Conservation (phyloP, 441 rosid genomes). For the Croton laevigatus region DNA sequence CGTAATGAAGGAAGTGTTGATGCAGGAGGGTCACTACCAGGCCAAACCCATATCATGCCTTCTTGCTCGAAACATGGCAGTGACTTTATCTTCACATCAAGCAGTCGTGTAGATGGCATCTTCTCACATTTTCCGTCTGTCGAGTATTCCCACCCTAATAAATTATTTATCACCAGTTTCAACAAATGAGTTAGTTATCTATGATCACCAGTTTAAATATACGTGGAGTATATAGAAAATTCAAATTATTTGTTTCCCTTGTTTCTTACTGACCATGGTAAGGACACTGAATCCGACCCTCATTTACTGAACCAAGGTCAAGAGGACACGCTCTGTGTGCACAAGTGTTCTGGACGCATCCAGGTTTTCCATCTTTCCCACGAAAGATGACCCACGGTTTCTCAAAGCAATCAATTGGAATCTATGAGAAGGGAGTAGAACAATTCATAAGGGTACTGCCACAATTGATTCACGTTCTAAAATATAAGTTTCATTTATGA, state of each 20-base stretch:
- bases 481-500: background rate
- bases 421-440: constrained; percentile 36
- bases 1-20: constrained; percentile 65
- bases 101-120: constrained; percentile 81
- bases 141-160: constrained; percentile 89
- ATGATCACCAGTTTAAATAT: background rate
- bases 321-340: constrained; percentile 99
- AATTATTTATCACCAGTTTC: constrained; percentile 10
- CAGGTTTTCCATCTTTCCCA: constrained; percentile 87
- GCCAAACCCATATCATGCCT: constrained; percentile 98
- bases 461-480: background rate
- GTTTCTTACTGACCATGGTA: constrained; percentile 74
- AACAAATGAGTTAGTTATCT: constrained; percentile 13
- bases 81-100: constrained; percentile 67
- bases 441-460: constrained; percentile 1
- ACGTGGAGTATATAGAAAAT: background rate
- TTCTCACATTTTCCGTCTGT: constrained; percentile 91
- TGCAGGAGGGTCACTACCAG: constrained; percentile 76
- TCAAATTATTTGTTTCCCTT: background rate
- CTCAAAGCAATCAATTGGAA: constrained; percentile 93
- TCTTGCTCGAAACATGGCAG: constrained; percentile 88
- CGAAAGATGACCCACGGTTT: constrained; percentile 93
- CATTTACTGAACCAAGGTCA: constrained; percentile 87
- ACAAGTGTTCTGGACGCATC: constrained; percentile 89
- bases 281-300: constrained; percentile 93